These are phyloP conservation scores for Chalaropsis ovoidea DNA, from an alignment of 2,329 filamentous ascomycete species.

Conservation along the genomic window DNA sequence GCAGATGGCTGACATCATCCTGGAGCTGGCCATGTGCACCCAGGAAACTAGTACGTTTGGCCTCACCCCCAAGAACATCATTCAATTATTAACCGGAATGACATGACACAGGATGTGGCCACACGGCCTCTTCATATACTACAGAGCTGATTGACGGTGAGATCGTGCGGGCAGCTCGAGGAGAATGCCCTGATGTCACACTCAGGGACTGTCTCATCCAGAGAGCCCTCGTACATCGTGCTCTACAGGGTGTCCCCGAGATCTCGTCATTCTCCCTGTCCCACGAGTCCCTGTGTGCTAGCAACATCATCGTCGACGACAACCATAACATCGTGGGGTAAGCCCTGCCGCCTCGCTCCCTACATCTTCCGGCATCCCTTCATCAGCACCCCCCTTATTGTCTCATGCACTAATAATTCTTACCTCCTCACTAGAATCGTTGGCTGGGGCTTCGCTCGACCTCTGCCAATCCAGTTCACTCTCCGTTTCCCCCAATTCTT, in stretches of 20 bases:
- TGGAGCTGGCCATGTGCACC: slow-evolving; percentile 24
- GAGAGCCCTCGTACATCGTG: slow-evolving; percentile 19
- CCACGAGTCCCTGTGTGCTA: slow-evolving; percentile 19
- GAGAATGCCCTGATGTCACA: slow-evolving; percentile 13
- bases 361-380: background rate
- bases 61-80: background rate
- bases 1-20: slow-evolving; percentile 23
- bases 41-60: slow-evolving; percentile 23
- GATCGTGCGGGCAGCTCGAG: slow-evolving; percentile 11
- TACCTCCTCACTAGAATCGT: slow-evolving; percentile 12
- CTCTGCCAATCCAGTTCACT: slow-evolving; percentile 20
- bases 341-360: background rate
- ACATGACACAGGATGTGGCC: slow-evolving; percentile 13
- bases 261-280: slow-evolving; percentile 21
- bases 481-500: slow-evolving; percentile 23
- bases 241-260: slow-evolving; percentile 14
- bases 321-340: slow-evolving; percentile 21
- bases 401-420: background rate
- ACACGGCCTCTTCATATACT: slow-evolving; percentile 21
- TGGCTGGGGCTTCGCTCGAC: slow-evolving; percentile 22
- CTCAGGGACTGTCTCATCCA: slow-evolving; percentile 19
- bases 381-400: too few relatives aligned
- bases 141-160: slow-evolving; percentile 21
- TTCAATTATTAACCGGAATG: background rate
- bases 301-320: slow-evolving; percentile 22